Evolutionary conservation across 768 basidiomycete genomes (phyloP).

Genomic region (Amanita jacksonii): DNA sequence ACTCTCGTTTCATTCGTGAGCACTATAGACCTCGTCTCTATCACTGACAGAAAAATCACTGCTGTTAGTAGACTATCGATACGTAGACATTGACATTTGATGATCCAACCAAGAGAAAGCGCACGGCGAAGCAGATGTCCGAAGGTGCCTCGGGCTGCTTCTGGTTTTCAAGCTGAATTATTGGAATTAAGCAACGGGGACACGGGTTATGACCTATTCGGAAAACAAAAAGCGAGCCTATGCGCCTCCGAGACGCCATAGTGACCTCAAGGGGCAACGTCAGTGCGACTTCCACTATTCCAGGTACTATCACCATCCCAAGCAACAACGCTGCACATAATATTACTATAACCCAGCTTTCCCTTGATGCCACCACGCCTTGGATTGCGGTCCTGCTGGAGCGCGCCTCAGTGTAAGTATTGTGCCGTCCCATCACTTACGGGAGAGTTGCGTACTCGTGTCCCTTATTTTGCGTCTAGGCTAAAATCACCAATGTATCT

Average conservation of each 20-base stretch:
- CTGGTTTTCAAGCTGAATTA: too few relatives aligned
- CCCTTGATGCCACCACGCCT: constrained; percentile 22
- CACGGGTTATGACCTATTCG: too few relatives aligned
- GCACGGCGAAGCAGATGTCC: too few relatives aligned
- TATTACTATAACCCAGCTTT: constrained; percentile 24
- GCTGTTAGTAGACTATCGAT: too few relatives aligned
- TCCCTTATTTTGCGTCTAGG: constrained; percentile 18
- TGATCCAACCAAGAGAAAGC: too few relatives aligned
- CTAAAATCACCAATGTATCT: constrained; percentile 28
- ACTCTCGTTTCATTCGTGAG: too few relatives aligned
- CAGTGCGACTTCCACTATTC: constrained; percentile 23
- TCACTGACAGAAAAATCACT: too few relatives aligned
- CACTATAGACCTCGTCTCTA: too few relatives aligned
- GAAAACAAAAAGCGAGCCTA: not conserved
- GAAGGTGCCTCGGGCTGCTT: too few relatives aligned
- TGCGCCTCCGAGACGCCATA: not conserved
- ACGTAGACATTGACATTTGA: too few relatives aligned
- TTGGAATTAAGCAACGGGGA: too few relatives aligned
- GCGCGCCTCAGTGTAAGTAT: constrained; percentile 22
- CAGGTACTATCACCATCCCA: constrained; percentile 24
- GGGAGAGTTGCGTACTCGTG: not conserved
- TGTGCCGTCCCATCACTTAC: not conserved
- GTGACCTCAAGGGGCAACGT: constrained; percentile 22
- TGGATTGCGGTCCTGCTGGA: constrained; percentile 28
- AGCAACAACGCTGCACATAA: constrained; percentile 21